Base-by-base conservation (phyloP, 2,329 filamentous ascomycete species). In the Triangularia setosa region DNA sequence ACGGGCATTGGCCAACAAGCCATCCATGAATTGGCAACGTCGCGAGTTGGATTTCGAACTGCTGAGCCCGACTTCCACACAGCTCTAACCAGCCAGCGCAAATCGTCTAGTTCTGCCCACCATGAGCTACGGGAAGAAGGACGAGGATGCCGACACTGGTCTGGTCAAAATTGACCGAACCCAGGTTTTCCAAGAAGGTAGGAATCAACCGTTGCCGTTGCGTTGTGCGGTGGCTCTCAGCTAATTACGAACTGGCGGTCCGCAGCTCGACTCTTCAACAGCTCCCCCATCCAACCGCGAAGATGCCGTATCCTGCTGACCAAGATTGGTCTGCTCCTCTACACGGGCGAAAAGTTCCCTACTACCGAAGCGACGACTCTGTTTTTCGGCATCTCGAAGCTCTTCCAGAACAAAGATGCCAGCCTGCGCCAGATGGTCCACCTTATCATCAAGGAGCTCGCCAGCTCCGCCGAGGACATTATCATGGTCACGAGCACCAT, bases 401-500 rank as follows among this genome's bases (percentile, higher is more conserved):
- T 98, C 66, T 99, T 99, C 85, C 94, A 98, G 84, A 98, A 98
- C 81, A 98, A 97, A 80, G 95, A 99, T 89, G 91, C 93, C 73
- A 94, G 92, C 73, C 84, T 99, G 76, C 92, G 95, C 74, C 95
- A 99, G 83, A 97, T 98, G 93, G 94, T 99, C 60, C 96, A 98
- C 81, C 85, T 98, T 70, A 89, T 97, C 76, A 92, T 98, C 82
- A 99, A 98, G 87, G 95, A 99, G 85, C 84, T 99, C 74, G 92
- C 94, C 71, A 88, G 89, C 78, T 97, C 93, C 24, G 95, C 95
- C 65, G 93, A 98, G 81, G 95, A 99, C 84, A 96, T 97, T 69
- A 99, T 99, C 77, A 98, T 99, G 95, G 95, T 97, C 67, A 99
- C 95, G 18, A 96, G 92, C 79, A 97, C 94, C 72, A 97, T 99